phyloP scores from a whole-genome alignment of 2,329 filamentous ascomycete species.

The Curvularia sp. region DNA sequence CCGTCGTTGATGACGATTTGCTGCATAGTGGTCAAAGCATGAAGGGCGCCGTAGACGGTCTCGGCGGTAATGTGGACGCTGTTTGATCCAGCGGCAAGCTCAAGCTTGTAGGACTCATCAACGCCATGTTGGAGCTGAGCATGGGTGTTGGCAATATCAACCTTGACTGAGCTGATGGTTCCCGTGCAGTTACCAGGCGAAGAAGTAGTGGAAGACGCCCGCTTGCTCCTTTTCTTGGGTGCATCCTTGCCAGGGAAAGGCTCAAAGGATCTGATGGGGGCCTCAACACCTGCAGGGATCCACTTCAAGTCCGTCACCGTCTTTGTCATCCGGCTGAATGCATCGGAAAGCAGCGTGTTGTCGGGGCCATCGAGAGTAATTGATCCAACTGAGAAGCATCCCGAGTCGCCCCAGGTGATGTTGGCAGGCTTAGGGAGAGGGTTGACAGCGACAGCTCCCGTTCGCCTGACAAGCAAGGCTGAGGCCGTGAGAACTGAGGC shows the following conservation, averaged over 20 bases:
- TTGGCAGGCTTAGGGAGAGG: conserved; percentile 62
- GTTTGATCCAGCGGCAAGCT: conserved; percentile 52
- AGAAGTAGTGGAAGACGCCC: conserved; percentile 20
- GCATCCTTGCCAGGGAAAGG: conserved; percentile 58
- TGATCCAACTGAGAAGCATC: conserved; percentile 55
- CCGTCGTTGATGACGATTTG: conserved; percentile 62
- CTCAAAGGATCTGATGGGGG: conserved; percentile 59
- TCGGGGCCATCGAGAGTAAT: conserved; percentile 52
- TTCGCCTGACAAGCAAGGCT: conserved; percentile 48
- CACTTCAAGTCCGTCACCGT: conserved; percentile 61
- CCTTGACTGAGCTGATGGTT: conserved; percentile 54
- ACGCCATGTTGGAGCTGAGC: conserved; percentile 63
- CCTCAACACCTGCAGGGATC: conserved; percentile 62
- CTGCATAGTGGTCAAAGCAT: conserved; percentile 65
- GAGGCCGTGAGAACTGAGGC: conserved; percentile 42
- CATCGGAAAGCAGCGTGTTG: conserved; percentile 51
- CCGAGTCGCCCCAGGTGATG: conserved; percentile 62
- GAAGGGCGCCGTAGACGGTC: conserved; percentile 63
- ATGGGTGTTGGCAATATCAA: conserved; percentile 56
- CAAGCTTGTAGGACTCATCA: conserved; percentile 64
- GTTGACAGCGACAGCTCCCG: conserved; percentile 59
- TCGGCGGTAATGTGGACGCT: conserved; percentile 57
- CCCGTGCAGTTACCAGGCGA: conserved; percentile 36
- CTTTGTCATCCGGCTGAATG: conserved; percentile 60
- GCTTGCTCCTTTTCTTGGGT: conserved; percentile 31